These are phyloP conservation scores for Bipolaris oryzae DNA, from an alignment of 2,329 filamentous ascomycete genomes.

Conservation along the genomic window DNA sequence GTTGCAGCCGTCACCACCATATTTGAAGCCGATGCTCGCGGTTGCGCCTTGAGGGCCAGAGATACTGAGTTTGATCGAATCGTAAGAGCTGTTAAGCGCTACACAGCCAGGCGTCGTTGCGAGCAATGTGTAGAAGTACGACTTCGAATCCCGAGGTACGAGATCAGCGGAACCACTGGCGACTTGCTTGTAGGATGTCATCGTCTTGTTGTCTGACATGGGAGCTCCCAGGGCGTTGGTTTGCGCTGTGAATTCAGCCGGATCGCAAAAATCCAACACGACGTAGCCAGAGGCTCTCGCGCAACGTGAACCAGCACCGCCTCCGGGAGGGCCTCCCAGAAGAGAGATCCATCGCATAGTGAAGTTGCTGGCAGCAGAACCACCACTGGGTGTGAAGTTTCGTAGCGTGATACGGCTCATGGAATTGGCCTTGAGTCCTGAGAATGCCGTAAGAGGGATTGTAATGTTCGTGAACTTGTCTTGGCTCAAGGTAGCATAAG, in stretches of 20 bases:
- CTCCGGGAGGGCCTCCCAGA: slow-evolving; percentile 1
- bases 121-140: slow-evolving; percentile 7
- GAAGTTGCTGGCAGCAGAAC: slow-evolving; percentile 11
- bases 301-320: slow-evolving; percentile 3
- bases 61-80: slow-evolving; percentile 5
- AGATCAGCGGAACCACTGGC: slow-evolving; percentile 7
- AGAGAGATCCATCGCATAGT: slow-evolving; percentile 12
- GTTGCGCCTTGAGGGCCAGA: slow-evolving; percentile 11
- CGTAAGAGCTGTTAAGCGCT: slow-evolving; percentile 10
- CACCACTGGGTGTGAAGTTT: slow-evolving; percentile 10
- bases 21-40: slow-evolving; percentile 11
- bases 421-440: slow-evolving; percentile 1
- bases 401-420: slow-evolving; percentile 12
- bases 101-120: slow-evolving; percentile 2
- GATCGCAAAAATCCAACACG: slow-evolving; percentile 12
- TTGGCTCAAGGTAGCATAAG: slow-evolving; percentile 9
- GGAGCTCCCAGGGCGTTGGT: slow-evolving; percentile 11
- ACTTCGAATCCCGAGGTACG: slow-evolving; percentile 7
- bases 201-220: slow-evolving; percentile 8
- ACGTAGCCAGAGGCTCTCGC: slow-evolving; percentile 7
- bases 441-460: slow-evolving; percentile 12
- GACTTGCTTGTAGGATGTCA: slow-evolving; percentile 9
- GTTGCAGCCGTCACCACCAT: slow-evolving; percentile 4
- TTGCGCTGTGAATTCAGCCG: slow-evolving; percentile 6
- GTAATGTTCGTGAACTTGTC: slow-evolving; percentile 13